Percentiles rank a stretch among this genome's conserved stretches.
These are phyloP conservation scores for Carpinus viminea DNA, from an alignment of 306 rosid genomes.

Conservation along the genomic window DNA sequence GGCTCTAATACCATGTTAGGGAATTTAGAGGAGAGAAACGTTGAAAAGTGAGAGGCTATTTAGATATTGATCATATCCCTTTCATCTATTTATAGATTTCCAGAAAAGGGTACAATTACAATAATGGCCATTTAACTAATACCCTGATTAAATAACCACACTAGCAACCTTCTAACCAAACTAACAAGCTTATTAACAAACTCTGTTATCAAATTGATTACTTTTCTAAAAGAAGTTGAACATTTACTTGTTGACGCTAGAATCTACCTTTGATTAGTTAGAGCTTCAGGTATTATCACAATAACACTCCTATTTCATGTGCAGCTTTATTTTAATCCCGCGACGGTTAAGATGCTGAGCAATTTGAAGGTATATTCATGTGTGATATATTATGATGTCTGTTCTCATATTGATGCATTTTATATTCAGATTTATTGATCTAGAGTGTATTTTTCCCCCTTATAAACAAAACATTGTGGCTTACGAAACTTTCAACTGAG, in stretches of 20 bases:
- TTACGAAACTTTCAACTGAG: neutral
- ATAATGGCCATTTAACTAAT: too few species aligned
- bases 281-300: neutral
- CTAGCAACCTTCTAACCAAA: too few species aligned
- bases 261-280: neutral
- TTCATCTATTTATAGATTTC: too few species aligned
- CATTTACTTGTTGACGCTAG: neutral
- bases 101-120: too few species aligned
- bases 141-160: too few species aligned
- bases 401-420: constrained; percentile 18
- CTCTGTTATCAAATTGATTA: neutral
- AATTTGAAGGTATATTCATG: constrained; percentile 78
- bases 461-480: too few species aligned
- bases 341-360: constrained; percentile 99
- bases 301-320: constrained; percentile 25
- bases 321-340: constrained; percentile 99
- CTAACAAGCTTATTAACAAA: too few species aligned
- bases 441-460: neutral
- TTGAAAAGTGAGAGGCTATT: too few species aligned
- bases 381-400: constrained; percentile 12
- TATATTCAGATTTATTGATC: neutral
- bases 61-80: too few species aligned
- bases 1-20: too few species aligned
- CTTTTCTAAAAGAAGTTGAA: neutral
- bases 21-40: too few species aligned